Percentiles rank a stretch among this genome's conserved stretches.
Evolutionary conservation across 495 filamentous ascomycete genomes (phyloP).

Genomic region (Trichocladium antarcticum): DNA sequence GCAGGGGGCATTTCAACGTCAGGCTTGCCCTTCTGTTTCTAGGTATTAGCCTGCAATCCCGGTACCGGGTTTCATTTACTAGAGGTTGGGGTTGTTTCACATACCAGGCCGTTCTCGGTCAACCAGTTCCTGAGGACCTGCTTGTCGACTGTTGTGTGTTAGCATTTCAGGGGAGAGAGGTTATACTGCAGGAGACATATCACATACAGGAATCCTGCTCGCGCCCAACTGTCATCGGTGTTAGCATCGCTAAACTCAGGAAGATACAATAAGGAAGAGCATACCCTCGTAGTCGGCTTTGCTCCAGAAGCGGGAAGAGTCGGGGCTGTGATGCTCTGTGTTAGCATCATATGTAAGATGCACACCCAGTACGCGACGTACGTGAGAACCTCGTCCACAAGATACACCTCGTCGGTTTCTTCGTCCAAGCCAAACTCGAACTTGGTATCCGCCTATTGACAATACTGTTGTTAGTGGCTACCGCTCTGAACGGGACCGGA

Average conservation of each 20-base stretch:
- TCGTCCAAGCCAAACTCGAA: slow-evolving; percentile 58
- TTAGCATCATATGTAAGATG: background rate
- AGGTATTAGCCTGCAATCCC: background rate
- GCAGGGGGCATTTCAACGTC: slow-evolving; percentile 61
- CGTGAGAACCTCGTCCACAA: slow-evolving; percentile 89
- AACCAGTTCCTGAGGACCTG: slow-evolving; percentile 87
- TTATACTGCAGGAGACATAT: background rate
- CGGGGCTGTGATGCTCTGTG: slow-evolving; percentile 25
- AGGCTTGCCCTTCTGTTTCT: slow-evolving; percentile 43
- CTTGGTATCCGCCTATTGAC: slow-evolving; percentile 43
- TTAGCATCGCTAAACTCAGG: background rate
- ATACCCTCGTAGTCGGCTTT: slow-evolving; percentile 50
- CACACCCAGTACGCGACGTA: background rate
- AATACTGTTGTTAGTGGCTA: too few species aligned
- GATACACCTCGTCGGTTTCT: slow-evolving; percentile 61
- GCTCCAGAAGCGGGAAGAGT: slow-evolving; percentile 84
- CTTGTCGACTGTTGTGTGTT: slow-evolving; percentile 60
- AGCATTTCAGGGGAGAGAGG: background rate
- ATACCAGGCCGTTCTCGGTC: slow-evolving; percentile 46
- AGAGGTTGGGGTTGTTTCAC: background rate
- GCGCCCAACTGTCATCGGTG: slow-evolving; percentile 38
- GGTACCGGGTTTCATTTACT: too few species aligned
- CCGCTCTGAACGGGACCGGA: too few species aligned
- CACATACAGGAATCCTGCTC: slow-evolving; percentile 41
- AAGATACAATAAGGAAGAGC: background rate